A percentile compares a stretch with the other conserved stretches of the same genome.
Conservation (phyloP, 2,329 filamentous ascomycete genomes). For the Lachnum nothofagi region DNA sequence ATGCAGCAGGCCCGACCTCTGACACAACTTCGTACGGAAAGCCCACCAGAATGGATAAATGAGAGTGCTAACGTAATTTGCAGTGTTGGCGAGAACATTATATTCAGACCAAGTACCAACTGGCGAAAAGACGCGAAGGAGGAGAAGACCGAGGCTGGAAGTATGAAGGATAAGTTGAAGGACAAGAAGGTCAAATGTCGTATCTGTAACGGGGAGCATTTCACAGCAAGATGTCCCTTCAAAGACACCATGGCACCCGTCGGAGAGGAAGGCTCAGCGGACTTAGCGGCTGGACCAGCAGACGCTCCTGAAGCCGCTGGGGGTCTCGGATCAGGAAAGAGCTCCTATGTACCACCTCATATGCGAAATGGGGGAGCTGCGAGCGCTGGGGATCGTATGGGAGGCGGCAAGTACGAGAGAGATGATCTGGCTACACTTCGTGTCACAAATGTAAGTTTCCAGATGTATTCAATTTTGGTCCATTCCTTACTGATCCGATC, state of each 20-base stretch:
- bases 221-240: slow-evolving; percentile 97
- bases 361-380: slow-evolving; percentile 65
- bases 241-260: slow-evolving; percentile 98
- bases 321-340: slow-evolving; percentile 60
- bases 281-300: slow-evolving; percentile 48
- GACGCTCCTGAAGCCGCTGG: slow-evolving; percentile 45
- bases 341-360: slow-evolving; percentile 91
- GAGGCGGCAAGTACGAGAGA: slow-evolving; percentile 81
- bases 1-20: slow-evolving; percentile 71
- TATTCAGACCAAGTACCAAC: slow-evolving; percentile 88
- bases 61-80: slow-evolving; percentile 8
- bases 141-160: slow-evolving; percentile 70
- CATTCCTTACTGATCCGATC: slow-evolving; percentile 15
- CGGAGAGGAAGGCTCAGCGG: slow-evolving; percentile 52
- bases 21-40: slow-evolving; percentile 68
- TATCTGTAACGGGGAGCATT: slow-evolving; percentile 98
- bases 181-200: slow-evolving; percentile 99
- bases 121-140: slow-evolving; percentile 88
- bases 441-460: slow-evolving; percentile 83
- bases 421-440: slow-evolving; percentile 94
- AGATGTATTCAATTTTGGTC: neutral
- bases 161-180: slow-evolving; percentile 78
- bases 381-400: slow-evolving; percentile 74
- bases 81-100: slow-evolving; percentile 87
- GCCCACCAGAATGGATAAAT: slow-evolving; percentile 4